These are phyloP conservation scores for Cercophora sp. DNA, from an alignment of 495 filamentous ascomycete genomes.

Conservation along the genomic window DNA sequence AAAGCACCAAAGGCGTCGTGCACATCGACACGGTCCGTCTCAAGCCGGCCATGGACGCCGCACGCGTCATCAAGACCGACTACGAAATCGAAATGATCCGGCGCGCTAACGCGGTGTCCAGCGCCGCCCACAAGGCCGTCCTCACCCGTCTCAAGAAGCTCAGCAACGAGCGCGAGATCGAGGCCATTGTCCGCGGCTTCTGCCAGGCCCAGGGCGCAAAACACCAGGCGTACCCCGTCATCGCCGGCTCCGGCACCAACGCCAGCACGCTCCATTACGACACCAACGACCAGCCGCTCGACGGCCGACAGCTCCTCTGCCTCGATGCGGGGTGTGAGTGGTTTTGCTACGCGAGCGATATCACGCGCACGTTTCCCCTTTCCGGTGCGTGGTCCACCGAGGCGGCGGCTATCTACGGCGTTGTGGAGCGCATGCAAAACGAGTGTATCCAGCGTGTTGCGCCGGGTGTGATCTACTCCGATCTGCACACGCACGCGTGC, in stretches of 20 bases:
- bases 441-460: conserved; percentile 65
- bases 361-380: conserved; percentile 84
- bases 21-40: conserved; percentile 45
- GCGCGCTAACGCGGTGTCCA: conserved; percentile 72
- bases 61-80: conserved; percentile 71
- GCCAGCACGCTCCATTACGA: conserved; percentile 83
- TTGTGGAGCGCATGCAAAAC: conserved; percentile 80
- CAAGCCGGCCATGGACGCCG: conserved; percentile 63
- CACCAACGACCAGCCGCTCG: conserved; percentile 67
- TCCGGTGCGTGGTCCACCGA: conserved; percentile 61
- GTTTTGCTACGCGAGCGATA: conserved; percentile 82
- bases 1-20: conserved; percentile 29
- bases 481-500: conserved; percentile 67
- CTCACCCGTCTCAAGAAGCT: conserved; percentile 56
- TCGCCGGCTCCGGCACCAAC: conserved; percentile 74
- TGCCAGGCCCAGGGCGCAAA: conserved; percentile 69
- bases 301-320: conserved; percentile 64
- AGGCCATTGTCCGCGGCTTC: conserved; percentile 66
- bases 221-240: conserved; percentile 80
- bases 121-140: conserved; percentile 66
- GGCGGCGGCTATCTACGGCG: conserved; percentile 62
- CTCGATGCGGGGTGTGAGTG: conserved; percentile 85
- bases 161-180: conserved; percentile 75
- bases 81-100: conserved; percentile 78
- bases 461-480: conserved; percentile 61